These are phyloP conservation scores for Cladosporium sp. DNA, from an alignment of 2,329 filamentous ascomycete genomes.

Conservation along the genomic window DNA sequence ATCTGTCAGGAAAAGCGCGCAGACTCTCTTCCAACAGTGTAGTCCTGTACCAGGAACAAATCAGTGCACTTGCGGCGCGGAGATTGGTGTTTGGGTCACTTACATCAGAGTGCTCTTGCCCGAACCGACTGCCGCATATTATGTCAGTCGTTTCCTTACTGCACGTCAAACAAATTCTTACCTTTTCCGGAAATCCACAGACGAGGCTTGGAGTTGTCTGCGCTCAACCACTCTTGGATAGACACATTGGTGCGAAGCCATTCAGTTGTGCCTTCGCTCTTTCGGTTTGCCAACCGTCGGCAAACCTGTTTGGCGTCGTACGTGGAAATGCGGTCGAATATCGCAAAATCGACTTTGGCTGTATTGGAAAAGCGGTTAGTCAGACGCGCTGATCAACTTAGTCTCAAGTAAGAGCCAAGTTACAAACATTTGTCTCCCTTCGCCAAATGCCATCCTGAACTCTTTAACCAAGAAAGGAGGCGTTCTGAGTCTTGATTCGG, in stretches of 20 bases:
- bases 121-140: neutral
- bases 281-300: neutral
- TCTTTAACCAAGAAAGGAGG: too few relatives aligned
- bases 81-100: too few relatives aligned
- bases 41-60: neutral
- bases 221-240: neutral
- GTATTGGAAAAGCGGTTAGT: too few relatives aligned
- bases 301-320: neutral
- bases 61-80: too few relatives aligned
- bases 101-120: neutral
- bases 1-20: neutral
- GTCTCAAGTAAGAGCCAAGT: too few relatives aligned
- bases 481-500: too few relatives aligned
- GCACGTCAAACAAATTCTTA: too few relatives aligned
- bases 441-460: too few relatives aligned
- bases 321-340: neutral
- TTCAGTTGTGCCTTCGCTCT: neutral
- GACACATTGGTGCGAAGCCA: neutral
- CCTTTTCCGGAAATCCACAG: neutral
- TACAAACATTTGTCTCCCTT: too few relatives aligned
- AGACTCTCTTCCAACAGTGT: neutral
- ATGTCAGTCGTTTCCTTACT: too few relatives aligned
- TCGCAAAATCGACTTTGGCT: neutral
- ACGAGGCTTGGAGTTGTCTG: neutral
- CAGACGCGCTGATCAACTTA: too few relatives aligned